phyloP scores from a whole-genome alignment of 2,329 filamentous ascomycete genomes.

The Xylariaceae sp. region DNA sequence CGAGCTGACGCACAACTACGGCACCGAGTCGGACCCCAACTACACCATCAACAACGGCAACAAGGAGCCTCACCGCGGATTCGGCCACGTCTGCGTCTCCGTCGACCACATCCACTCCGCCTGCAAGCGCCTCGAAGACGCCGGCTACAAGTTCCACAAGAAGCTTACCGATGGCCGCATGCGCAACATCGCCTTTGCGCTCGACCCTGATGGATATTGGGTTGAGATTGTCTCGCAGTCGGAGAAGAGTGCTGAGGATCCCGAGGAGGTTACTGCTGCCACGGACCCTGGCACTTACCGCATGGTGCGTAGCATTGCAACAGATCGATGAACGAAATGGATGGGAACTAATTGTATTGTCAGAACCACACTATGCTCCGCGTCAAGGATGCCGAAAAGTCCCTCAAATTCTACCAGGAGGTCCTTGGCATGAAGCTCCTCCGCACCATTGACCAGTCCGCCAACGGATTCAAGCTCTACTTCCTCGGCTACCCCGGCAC shows the following conservation, averaged over 20 bases:
- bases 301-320: constrained; percentile 42
- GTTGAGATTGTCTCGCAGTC: constrained; percentile 77
- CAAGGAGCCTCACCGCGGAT: constrained; percentile 75
- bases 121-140: constrained; percentile 82
- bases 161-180: constrained; percentile 84
- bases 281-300: constrained; percentile 74
- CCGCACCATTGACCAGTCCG: constrained; percentile 63
- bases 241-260: constrained; percentile 48
- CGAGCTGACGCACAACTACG: constrained; percentile 80
- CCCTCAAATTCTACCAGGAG: constrained; percentile 76
- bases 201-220: constrained; percentile 86
- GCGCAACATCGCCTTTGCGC: constrained; percentile 80
- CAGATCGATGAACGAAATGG: neutral
- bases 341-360: no score
- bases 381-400: constrained; percentile 74
- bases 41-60: constrained; percentile 88
- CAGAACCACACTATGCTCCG: constrained; percentile 92
- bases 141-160: constrained; percentile 92
- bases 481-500: constrained; percentile 75
- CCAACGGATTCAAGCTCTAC: constrained; percentile 80
- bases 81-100: constrained; percentile 80
- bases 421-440: constrained; percentile 82
- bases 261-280: constrained; percentile 64
- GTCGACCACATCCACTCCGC: constrained; percentile 84
- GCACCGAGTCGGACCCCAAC: constrained; percentile 76